A percentile compares a stretch with the other conserved stretches of the same genome.
Conservation (phyloP, 331 rosid species). For the Malus hybrid region DNA sequence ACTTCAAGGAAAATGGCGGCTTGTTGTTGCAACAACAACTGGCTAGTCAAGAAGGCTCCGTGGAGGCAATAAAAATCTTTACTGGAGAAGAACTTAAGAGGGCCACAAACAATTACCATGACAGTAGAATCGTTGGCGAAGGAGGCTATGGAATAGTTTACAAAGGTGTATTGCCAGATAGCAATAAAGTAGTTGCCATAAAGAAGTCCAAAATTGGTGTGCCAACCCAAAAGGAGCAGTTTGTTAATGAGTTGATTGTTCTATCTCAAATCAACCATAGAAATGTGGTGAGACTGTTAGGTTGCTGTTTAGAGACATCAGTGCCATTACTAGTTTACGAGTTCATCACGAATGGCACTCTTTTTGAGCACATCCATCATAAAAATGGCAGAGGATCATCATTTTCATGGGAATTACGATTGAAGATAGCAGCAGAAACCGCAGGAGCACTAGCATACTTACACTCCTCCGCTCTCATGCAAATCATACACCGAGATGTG, state of each 20-base stretch:
- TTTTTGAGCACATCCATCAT: neutral
- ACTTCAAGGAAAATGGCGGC: neutral
- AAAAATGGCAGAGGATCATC: neutral
- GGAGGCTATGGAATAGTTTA: neutral
- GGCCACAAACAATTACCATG: neutral
- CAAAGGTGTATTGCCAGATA: neutral
- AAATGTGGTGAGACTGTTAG: slow-evolving; percentile 6
- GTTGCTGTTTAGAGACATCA: slow-evolving; percentile 16
- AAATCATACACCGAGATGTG: slow-evolving; percentile 9
- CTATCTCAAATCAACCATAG: slow-evolving; percentile 5
- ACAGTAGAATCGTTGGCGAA: neutral
- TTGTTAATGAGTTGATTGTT: slow-evolving; percentile 8
- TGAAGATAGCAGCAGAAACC: too few relatives aligned
- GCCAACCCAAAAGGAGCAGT: neutral
- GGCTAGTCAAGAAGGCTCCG: neutral
- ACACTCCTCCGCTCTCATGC: neutral
- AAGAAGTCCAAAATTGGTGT: slow-evolving; percentile 6
- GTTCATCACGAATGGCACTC: slow-evolving; percentile 1
- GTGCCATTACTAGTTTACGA: slow-evolving; percentile 13
- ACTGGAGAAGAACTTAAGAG: neutral
- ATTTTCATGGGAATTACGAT: too few relatives aligned
- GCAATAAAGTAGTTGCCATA: neutral
- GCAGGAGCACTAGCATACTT: too few relatives aligned
- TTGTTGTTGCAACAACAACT: neutral
- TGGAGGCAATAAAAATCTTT: neutral